Base-by-base conservation (phyloP, 164 flowering plant genomes). In the Paratinospora sagittata region DNA sequence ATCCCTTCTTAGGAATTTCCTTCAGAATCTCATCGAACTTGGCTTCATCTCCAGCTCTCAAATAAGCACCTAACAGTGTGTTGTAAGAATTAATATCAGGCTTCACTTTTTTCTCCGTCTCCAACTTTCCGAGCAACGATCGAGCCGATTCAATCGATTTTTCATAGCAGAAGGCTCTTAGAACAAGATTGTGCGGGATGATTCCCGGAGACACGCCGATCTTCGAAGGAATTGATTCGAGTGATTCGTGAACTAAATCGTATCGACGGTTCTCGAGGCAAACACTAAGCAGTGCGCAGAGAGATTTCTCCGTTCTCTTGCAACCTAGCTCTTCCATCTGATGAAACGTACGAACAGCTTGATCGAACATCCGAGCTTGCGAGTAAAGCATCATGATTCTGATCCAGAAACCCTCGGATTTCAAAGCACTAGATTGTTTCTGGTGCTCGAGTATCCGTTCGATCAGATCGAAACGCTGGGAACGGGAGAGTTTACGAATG, bases 371-470 rank as follows among this genome's bases (percentile, higher is more conserved):
- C 30, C 78, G 72, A 26, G 75, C 37, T 17, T 72, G 27, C 4
- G 81, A 70, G 73, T 81, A 81, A 19, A 78, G 77, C 75, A 71
- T 73, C 73, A 81, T 76, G 73, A 78, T 70, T 66, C 81, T 74
- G 23, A 78, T 73, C 81, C 79, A 75, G 77, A 81, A 81, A n/a
- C 77, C 79, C 47, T 81, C 83, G 26, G 76, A 58, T 24, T 61
- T 61, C 65, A 65, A 69, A n/a, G 8, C 37, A 14, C 73, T 34
- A 0, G 71, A 37, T 3, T 43, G 16, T 65, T 71, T 76, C 74
- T 71, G 79, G 67, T 69, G 60, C 23, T 66, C 72, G 45, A 80
- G 72, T 49, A 77, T 55, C 12, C 47, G 78, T 30, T 72, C 77
- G 67, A 81, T 60, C 33, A 79, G 76, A 66, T 80, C 77, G 68